A percentile compares a stretch with the other conserved stretches of the same genome.
These are phyloP conservation scores for Penicillium sp. DNA, from an alignment of 2,329 filamentous ascomycete genomes.

Conservation along the genomic window DNA sequence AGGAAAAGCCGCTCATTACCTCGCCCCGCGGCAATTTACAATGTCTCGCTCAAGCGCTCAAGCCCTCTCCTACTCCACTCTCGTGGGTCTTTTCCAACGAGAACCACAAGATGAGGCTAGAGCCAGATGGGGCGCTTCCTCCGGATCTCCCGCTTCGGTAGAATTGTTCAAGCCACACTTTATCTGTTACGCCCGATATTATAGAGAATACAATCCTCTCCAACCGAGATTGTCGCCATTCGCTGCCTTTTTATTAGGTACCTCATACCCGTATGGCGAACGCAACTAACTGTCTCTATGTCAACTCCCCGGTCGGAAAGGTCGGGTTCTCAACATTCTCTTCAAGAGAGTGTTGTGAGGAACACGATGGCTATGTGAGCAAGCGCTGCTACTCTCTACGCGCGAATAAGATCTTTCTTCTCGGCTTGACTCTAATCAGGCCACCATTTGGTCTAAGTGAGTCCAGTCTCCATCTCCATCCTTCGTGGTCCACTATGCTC, in stretches of 20 bases:
- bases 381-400: background rate
- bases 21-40: background rate
- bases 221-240: background rate
- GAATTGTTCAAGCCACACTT: background rate
- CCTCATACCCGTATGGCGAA: background rate
- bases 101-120: background rate
- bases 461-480: background rate
- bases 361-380: background rate
- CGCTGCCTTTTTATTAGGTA: background rate
- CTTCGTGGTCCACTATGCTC: background rate
- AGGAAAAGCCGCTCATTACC: background rate
- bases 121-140: background rate
- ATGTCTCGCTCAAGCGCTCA: background rate
- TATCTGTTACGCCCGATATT: background rate
- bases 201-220: background rate
- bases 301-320: background rate
- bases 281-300: background rate
- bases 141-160: background rate
- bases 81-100: background rate
- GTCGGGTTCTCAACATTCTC: background rate
- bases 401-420: background rate
- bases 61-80: background rate
- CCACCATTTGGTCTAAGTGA: background rate
- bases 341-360: background rate
- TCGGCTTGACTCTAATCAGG: background rate